These are phyloP conservation scores for Gossypium rotundifolium DNA, from an alignment of 345 rosid species.

Conservation along the genomic window DNA sequence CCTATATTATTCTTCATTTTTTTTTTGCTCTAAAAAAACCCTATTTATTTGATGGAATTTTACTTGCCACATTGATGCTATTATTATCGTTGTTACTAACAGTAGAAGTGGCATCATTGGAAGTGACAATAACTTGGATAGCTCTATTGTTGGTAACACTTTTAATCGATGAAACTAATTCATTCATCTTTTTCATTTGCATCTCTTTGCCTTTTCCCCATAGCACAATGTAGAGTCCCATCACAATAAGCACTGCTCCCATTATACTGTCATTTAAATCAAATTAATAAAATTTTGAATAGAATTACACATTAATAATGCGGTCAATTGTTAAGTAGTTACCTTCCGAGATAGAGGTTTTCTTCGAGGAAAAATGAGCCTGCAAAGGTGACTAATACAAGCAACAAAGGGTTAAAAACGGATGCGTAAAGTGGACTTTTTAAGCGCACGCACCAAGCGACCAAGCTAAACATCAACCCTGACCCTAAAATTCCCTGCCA, in stretches of 20 bases:
- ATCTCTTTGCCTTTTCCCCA: constrained; percentile 54
- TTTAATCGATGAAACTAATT: neutral
- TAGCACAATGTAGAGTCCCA: constrained; percentile 40
- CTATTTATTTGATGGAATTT: neutral
- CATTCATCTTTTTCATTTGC: constrained; percentile 26
- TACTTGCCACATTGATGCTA: neutral
- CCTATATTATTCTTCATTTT: neutral
- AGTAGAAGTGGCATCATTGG: neutral
- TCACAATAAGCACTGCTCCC: constrained; percentile 41
- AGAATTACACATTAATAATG: too few species aligned
- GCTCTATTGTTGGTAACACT: neutral
- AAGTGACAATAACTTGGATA: neutral
- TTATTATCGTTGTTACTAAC: neutral
- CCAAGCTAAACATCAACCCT: neutral
- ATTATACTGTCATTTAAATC: constrained; percentile 29
- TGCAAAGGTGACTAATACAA: neutral
- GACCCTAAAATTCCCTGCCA: constrained; percentile 1
- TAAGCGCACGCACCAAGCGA: constrained; percentile 2
- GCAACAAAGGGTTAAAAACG: neutral
- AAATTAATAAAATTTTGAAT: neutral
- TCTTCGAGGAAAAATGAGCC: constrained; percentile 9
- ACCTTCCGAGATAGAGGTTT: constrained; percentile 8
- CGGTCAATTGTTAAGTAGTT: neutral
- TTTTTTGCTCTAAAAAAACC: neutral
- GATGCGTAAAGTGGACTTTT: neutral